A percentile compares a stretch with the other conserved stretches of the same genome.
Evolutionary conservation across 23 red algal genomes (phyloP).

Genomic region (Gracilaria gracilis): DNA sequence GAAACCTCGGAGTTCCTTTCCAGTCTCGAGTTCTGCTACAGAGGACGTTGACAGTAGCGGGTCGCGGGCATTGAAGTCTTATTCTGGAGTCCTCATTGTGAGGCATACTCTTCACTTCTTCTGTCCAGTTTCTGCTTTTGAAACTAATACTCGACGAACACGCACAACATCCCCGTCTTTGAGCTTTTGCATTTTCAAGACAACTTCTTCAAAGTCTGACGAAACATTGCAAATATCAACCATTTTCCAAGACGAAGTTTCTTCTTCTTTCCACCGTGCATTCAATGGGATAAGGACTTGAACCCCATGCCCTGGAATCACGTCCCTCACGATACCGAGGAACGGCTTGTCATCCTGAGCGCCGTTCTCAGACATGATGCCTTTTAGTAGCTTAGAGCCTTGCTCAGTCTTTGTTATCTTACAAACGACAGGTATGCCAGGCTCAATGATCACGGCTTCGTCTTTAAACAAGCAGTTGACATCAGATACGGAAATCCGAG

Average conservation of each 20-base stretch:
- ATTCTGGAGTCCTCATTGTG: slow-evolving; percentile 15
- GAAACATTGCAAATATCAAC: slow-evolving; percentile 65
- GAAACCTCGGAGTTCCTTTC: slow-evolving; percentile 77
- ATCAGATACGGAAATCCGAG: slow-evolving; percentile 30
- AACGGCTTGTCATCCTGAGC: not conserved
- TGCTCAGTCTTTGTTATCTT: slow-evolving; percentile 15
- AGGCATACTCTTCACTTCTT: not conserved
- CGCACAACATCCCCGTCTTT: slow-evolving; percentile 59
- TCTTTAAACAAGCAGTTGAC: slow-evolving; percentile 39
- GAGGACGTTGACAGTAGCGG: slow-evolving; percentile 10
- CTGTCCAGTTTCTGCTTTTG: not conserved
- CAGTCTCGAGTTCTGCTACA: slow-evolving; percentile 18
- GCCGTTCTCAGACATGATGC: slow-evolving; percentile 63
- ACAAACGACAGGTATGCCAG: slow-evolving; percentile 45
- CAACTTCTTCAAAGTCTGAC: slow-evolving; percentile 57
- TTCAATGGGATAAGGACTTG: slow-evolving; percentile 61
- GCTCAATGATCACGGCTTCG: not conserved
- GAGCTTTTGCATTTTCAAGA: not conserved
- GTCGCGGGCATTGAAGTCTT: not conserved
- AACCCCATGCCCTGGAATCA: slow-evolving; percentile 49
- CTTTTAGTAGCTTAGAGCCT: slow-evolving; percentile 8
- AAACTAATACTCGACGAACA: not conserved
- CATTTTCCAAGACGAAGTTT: slow-evolving; percentile 50
- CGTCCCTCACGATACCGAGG: slow-evolving; percentile 32
- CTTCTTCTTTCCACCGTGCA: slow-evolving; percentile 3